Conservation (phyloP, 352 stramenopile species). For the Globisporangium canariense region DNA sequence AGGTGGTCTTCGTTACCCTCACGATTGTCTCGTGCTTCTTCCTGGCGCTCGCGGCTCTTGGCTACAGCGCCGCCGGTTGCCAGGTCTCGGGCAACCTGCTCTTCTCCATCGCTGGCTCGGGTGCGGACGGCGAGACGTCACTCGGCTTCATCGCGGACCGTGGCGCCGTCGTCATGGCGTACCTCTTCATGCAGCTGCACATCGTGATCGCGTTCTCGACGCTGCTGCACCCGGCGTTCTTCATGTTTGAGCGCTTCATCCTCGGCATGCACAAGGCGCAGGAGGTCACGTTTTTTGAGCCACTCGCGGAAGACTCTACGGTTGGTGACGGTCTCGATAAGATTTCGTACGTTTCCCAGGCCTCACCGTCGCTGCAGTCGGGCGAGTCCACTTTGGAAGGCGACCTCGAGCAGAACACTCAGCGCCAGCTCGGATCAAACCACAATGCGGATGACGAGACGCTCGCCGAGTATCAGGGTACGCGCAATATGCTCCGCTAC, state of each 20-base stretch:
- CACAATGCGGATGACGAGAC: conserved; percentile 1
- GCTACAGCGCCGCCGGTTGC: conserved; percentile 34
- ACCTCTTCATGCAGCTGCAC: conserved; percentile 54
- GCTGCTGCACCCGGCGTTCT: conserved; percentile 44
- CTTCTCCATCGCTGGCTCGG: conserved; percentile 36
- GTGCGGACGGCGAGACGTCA: conserved; percentile 20
- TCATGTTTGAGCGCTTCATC: conserved; percentile 41
- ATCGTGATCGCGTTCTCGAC: conserved; percentile 46
- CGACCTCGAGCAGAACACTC: conserved; percentile 15
- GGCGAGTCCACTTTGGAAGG: conserved; percentile 12
- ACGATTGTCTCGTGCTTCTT: conserved; percentile 40
- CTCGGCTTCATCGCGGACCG: conserved; percentile 36
- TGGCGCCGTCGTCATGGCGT: conserved; percentile 36
- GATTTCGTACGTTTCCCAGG: conserved; percentile 9
- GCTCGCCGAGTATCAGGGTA: conserved; percentile 15
- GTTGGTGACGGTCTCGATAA: not conserved
- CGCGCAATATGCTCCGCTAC: conserved; percentile 16
- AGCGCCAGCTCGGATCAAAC: conserved; percentile 4
- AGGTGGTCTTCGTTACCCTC: conserved; percentile 39
- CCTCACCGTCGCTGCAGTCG: conserved; percentile 16
- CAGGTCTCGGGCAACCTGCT: conserved; percentile 50
- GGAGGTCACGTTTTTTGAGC: conserved; percentile 5
- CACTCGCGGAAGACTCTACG: not conserved
- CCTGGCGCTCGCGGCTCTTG: conserved; percentile 28
- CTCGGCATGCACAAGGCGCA: conserved; percentile 36